These are phyloP conservation scores for Azolla pinnata DNA, from an alignment of 75 land plant genomes.

Conservation along the genomic window DNA sequence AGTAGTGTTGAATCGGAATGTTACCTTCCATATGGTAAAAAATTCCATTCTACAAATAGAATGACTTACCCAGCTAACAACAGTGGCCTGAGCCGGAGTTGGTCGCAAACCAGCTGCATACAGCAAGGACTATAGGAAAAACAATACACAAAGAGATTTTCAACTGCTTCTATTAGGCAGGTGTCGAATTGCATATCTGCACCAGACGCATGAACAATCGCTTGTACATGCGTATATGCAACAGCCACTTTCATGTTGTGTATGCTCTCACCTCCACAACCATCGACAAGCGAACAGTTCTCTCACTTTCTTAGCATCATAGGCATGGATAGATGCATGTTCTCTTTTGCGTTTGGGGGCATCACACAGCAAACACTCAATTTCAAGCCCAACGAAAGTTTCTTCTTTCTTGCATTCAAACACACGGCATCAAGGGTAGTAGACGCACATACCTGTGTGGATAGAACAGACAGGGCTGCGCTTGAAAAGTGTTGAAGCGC, in stretches of 20 bases:
- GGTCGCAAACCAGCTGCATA: slow-evolving; percentile 98
- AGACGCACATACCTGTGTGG: slow-evolving; percentile 1
- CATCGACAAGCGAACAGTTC: background rate
- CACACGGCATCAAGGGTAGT: background rate
- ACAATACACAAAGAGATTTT: no score
- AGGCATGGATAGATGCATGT: background rate
- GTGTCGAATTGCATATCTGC: no score
- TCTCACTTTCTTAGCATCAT: background rate
- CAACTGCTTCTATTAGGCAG: no score
- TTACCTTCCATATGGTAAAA: no score
- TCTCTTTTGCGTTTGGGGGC: background rate
- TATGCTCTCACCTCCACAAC: no score
- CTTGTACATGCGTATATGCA: no score
- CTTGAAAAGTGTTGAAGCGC: slow-evolving; percentile 10
- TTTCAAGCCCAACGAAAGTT: background rate
- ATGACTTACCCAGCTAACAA: slow-evolving; percentile 95
- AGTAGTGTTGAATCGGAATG: no score
- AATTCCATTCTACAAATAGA: no score
- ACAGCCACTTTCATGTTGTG: no score
- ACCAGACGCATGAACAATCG: no score
- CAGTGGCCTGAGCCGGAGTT: slow-evolving; percentile 96
- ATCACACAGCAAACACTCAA: no score
- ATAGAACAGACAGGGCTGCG: slow-evolving; percentile 11
- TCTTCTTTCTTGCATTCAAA: background rate
- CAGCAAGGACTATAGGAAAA: slow-evolving; percentile 92